phyloP scores from a whole-genome alignment of 2,329 filamentous ascomycete genomes.

The Mycocentrospora acerina region DNA sequence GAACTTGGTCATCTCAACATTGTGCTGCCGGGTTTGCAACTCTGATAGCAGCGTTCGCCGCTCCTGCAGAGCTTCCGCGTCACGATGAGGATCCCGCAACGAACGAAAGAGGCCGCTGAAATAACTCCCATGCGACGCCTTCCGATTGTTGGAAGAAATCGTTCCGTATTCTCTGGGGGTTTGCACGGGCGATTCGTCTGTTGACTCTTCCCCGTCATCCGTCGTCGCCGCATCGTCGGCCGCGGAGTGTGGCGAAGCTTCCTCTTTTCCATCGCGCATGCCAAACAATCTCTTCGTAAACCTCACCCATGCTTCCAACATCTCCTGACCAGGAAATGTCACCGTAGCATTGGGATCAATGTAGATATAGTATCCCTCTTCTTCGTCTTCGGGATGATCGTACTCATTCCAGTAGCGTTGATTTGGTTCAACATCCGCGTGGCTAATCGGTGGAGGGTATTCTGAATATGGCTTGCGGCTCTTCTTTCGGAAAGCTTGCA shows the following conservation, averaged over 20 bases:
- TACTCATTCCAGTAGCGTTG: slow-evolving; percentile 80
- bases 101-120: slow-evolving; percentile 36
- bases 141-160: slow-evolving; percentile 11
- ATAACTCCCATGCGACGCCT: slow-evolving; percentile 22
- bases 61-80: slow-evolving; percentile 49
- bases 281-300: slow-evolving; percentile 30
- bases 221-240: slow-evolving; percentile 50
- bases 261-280: slow-evolving; percentile 19
- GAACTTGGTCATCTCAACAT: slow-evolving; percentile 38
- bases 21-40: slow-evolving; percentile 32
- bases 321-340: slow-evolving; percentile 64
- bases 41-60: slow-evolving; percentile 51
- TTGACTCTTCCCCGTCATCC: slow-evolving; percentile 58
- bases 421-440: slow-evolving; percentile 20
- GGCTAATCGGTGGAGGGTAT: slow-evolving; percentile 20
- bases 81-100: slow-evolving; percentile 25
- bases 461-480: slow-evolving; percentile 34
- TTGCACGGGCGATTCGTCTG: slow-evolving; percentile 29
- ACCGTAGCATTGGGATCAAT: slow-evolving; percentile 66
- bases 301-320: slow-evolving; percentile 50
- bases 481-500: slow-evolving; percentile 49
- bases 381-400: slow-evolving; percentile 69
- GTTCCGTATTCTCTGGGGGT: slow-evolving; percentile 52
- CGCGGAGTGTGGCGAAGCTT: slow-evolving; percentile 25
- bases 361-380: slow-evolving; percentile 70